Base-by-base conservation (phyloP, 768 basidiomycete species). In the Lactifluus volemus region DNA sequence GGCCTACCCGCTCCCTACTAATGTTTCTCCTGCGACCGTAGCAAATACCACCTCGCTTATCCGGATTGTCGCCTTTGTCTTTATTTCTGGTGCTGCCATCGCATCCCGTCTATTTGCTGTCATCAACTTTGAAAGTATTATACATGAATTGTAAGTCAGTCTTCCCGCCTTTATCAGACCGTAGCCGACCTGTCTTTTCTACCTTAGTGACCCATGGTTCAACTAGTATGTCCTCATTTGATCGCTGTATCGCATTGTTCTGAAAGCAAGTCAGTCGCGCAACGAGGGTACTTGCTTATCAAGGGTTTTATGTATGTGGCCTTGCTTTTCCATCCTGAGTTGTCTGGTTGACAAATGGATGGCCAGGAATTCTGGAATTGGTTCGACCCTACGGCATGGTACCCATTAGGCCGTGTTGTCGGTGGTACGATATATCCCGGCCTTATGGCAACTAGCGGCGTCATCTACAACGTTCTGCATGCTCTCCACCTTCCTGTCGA, bases 351-450 rank as follows among this genome's bases (percentile, higher is more conserved):
- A 30, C 56, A 67, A 47, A 67, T 48, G 55, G 38, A 67, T 48
- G 55, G 38, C 42, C n/a, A 61, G 93, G 96, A 90, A 85, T 98
- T 99, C 76, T 99, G 97, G 97, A 99, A 99, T 71, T 99, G 97
- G 97, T 99, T 99, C 71, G 97, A 99, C 74, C 95, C 95, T 21
- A 97, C 96, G 4, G 96, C 96, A 67, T 99, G 97, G 97, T 98
- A 99, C 69, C 97, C 97, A 11, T 84, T 99, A 0, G 97, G 97
- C 49, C 92, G 97, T 68, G 94, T 97, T 53, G 97, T 98, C 48
- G 97, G 97, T 55, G 96, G 96, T 53, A 99, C 97, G 14, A 90
- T 99, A 68, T 99, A 98, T 71, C 97, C 97, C 17, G 97, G 97
- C 63, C 77, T 98, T 42, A 99, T 98, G 97, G 92, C 91, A 30